phyloP scores from a whole-genome alignment of 495 filamentous ascomycete genomes.

The Chaetomium cochliodes region DNA sequence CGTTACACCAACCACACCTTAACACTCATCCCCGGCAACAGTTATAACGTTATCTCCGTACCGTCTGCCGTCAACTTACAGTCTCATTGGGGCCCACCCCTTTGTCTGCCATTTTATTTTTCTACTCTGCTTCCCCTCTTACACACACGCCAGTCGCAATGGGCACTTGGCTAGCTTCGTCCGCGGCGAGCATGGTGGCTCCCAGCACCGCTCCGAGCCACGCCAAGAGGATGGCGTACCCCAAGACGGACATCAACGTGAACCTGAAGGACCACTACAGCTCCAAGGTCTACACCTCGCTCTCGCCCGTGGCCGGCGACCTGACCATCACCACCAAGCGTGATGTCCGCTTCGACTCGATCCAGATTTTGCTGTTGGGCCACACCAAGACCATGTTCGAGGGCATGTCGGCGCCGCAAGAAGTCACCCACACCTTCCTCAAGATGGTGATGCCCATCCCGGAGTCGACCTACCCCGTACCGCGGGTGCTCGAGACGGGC shows the following conservation, averaged over 20 bases:
- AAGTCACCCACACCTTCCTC: slow-evolving; percentile 63
- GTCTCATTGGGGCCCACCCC: neutral
- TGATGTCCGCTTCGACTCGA: slow-evolving; percentile 72
- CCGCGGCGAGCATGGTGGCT: slow-evolving; percentile 13
- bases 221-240: slow-evolving; percentile 20
- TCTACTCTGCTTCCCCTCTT: neutral
- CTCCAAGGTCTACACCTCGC: slow-evolving; percentile 52
- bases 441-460: slow-evolving; percentile 79
- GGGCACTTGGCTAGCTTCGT: neutral
- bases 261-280: slow-evolving; percentile 47
- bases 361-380: slow-evolving; percentile 83
- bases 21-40: too few species aligned
- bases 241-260: slow-evolving; percentile 43
- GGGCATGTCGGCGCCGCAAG: slow-evolving; percentile 42
- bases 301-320: slow-evolving; percentile 46
- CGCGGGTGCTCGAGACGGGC: slow-evolving; percentile 65
- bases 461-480: slow-evolving; percentile 64
- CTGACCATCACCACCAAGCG: slow-evolving; percentile 56
- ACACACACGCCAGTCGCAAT: neutral
- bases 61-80: neutral
- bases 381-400: slow-evolving; percentile 45
- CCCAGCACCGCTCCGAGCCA: slow-evolving; percentile 13
- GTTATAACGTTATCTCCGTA: neutral
- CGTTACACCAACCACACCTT: neutral
- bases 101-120: too few species aligned